Percentiles rank a stretch among this genome's conserved stretches.
Evolutionary conservation across 2,329 filamentous ascomycete species (phyloP).

Genomic region (Ilyonectria sp.): DNA sequence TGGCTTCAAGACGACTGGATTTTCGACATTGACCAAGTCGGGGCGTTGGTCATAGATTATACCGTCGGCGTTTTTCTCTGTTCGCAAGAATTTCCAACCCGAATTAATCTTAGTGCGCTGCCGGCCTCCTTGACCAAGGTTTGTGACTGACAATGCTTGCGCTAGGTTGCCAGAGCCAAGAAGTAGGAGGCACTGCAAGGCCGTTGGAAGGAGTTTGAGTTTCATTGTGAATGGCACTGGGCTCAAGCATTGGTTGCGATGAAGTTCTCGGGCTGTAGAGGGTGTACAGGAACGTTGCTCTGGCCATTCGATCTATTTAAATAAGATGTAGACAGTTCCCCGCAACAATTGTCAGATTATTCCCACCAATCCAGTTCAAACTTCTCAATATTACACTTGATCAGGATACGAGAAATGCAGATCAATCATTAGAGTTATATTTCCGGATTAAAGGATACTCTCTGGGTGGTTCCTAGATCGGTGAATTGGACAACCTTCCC

Average conservation of each 20-base stretch:
- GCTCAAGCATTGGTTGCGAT: not conserved
- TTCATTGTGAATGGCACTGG: not conserved
- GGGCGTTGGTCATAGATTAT: slow-evolving; percentile 47
- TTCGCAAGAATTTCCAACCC: not conserved
- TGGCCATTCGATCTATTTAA: not conserved
- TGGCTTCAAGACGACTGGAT: slow-evolving; percentile 51
- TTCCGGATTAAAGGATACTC: not conserved
- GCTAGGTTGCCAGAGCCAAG: not conserved
- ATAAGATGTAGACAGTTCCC: not conserved
- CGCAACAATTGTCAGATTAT: not conserved
- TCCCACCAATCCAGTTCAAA: not conserved
- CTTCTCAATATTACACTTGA: not conserved
- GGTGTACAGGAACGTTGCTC: not conserved
- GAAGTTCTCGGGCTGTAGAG: not conserved
- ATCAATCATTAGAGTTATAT: not conserved
- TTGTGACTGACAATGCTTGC: not conserved
- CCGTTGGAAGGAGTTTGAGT: not conserved
- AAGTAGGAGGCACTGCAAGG: not conserved
- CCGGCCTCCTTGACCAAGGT: not conserved
- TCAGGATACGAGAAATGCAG: not conserved
- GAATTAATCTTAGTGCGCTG: not conserved
- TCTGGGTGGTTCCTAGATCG: not conserved
- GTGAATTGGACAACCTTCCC: not conserved
- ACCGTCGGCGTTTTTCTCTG: slow-evolving; percentile 52
- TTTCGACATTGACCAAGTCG: slow-evolving; percentile 35